Evolutionary conservation across 768 basidiomycete genomes (phyloP).

Genomic region (Chalciporus piperatus): DNA sequence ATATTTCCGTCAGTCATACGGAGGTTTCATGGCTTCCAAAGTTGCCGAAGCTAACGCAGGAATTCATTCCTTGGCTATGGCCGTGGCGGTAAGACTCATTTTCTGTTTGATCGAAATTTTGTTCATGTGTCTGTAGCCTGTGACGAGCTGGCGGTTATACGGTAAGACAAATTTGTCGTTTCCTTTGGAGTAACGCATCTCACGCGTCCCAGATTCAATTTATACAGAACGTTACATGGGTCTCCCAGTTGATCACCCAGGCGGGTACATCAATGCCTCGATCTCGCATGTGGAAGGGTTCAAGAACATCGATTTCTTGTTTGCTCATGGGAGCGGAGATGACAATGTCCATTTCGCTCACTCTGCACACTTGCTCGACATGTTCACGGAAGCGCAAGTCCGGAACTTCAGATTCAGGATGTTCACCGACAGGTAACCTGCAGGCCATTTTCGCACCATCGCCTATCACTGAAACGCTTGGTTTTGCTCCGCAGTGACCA

Average conservation of each 20-base stretch:
- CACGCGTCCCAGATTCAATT: slow-evolving; percentile 66
- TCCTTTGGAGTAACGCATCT: background rate
- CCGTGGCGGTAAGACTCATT: slow-evolving; percentile 68
- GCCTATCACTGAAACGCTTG: slow-evolving; percentile 8
- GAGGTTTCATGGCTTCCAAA: slow-evolving; percentile 94
- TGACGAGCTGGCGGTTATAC: slow-evolving; percentile 83
- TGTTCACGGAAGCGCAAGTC: slow-evolving; percentile 78
- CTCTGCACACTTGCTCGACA: slow-evolving; percentile 87
- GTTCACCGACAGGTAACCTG: slow-evolving; percentile 89
- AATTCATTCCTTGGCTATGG: slow-evolving; percentile 87
- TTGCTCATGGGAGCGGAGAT: slow-evolving; percentile 93
- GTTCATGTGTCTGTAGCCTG: slow-evolving; percentile 51
- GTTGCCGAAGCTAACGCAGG: slow-evolving; percentile 88
- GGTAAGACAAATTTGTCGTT: slow-evolving; percentile 40
- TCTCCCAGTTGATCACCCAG: slow-evolving; percentile 70
- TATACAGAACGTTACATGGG: slow-evolving; percentile 99
- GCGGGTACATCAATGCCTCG: slow-evolving; percentile 87
- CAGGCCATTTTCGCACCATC: background rate
- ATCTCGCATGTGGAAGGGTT: slow-evolving; percentile 90
- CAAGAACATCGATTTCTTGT: slow-evolving; percentile 70
- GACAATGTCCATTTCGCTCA: slow-evolving; percentile 97
- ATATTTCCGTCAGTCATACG: slow-evolving; percentile 66
- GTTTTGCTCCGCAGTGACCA: slow-evolving; percentile 61
- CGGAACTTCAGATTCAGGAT: slow-evolving; percentile 83
- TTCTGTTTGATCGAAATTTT: background rate